These are phyloP conservation scores for Cryphonectria carpinicola DNA, from an alignment of 2,329 filamentous ascomycete genomes.

Conservation along the genomic window DNA sequence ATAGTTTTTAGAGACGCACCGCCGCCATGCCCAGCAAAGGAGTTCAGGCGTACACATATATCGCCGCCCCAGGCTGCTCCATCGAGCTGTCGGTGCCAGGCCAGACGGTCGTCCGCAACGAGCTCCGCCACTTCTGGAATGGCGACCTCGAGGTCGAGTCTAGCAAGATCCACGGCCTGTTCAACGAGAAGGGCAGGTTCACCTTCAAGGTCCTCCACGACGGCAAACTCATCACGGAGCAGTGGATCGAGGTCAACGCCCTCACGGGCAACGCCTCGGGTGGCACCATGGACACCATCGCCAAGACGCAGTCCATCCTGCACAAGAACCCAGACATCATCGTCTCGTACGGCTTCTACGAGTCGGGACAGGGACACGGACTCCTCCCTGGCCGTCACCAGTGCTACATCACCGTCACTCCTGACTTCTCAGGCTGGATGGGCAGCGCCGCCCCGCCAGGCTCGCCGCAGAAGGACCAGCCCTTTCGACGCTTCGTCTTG, in stretches of 20 bases:
- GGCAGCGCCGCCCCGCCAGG: constrained; percentile 44
- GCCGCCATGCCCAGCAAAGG: constrained; percentile 48
- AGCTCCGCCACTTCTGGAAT: constrained; percentile 41
- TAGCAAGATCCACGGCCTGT: constrained; percentile 43
- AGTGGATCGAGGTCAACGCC: constrained; percentile 51
- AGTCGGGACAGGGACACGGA: constrained; percentile 48
- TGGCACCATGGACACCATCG: constrained; percentile 44
- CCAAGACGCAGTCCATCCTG: constrained; percentile 39
- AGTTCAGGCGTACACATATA: constrained; percentile 44
- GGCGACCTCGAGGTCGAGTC: constrained; percentile 52
- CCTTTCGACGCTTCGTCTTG: constrained; percentile 49
- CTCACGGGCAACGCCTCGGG: constrained; percentile 47
- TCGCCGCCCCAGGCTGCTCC: constrained; percentile 43
- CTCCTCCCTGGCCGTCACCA: constrained; percentile 49
- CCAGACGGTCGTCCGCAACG: constrained; percentile 38
- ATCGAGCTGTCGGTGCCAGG: constrained; percentile 51
- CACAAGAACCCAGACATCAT: constrained; percentile 41
- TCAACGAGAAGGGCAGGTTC: constrained; percentile 51
- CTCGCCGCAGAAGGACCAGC: constrained; percentile 43
- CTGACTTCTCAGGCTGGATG: constrained; percentile 50
- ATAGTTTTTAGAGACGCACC: constrained; percentile 13
- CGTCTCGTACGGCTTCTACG: constrained; percentile 53
- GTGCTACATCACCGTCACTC: constrained; percentile 50
- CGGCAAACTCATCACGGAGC: constrained; percentile 44
- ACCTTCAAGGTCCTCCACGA: constrained; percentile 45